phyloP scores from a whole-genome alignment of 2,329 filamentous ascomycete genomes.

The Ascomycota sp. region DNA sequence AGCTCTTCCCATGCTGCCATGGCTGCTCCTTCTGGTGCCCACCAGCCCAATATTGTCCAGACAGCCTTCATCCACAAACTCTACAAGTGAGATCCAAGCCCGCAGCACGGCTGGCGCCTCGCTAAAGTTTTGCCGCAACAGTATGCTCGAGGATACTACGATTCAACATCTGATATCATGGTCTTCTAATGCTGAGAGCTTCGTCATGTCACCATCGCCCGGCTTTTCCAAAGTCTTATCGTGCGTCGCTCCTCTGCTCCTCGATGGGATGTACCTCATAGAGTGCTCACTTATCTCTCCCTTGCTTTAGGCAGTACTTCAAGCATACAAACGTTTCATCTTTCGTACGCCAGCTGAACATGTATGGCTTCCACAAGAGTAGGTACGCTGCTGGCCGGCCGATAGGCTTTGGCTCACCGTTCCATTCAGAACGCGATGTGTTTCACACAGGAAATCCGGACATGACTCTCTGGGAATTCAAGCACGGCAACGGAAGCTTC shows the following conservation, averaged over 20 bases:
- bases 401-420: background rate
- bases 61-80: slow-evolving; percentile 98
- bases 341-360: slow-evolving; percentile 92
- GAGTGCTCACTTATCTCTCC: slow-evolving; percentile 1
- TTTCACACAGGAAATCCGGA: slow-evolving; percentile 91
- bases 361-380: slow-evolving; percentile 99
- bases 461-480: slow-evolving; percentile 94
- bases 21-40: slow-evolving; percentile 54
- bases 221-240: slow-evolving; percentile 97
- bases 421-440: slow-evolving; percentile 67
- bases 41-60: slow-evolving; percentile 93
- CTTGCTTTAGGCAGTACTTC: slow-evolving; percentile 84
- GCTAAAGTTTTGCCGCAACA: slow-evolving; percentile 17
- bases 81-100: slow-evolving; percentile 53
- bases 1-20: slow-evolving; percentile 30
- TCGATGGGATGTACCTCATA: background rate
- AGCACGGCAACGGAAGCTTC: slow-evolving; percentile 93
- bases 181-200: slow-evolving; percentile 85
- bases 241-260: slow-evolving; percentile 33
- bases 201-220: slow-evolving; percentile 93
- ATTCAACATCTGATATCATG: slow-evolving; percentile 95
- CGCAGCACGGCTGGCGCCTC: too few species aligned
- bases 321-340: slow-evolving; percentile 99
- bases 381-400: slow-evolving; percentile 3
- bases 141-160: slow-evolving; percentile 85